phyloP scores from a whole-genome alignment of 2,329 filamentous ascomycete species.

The Claviceps spartinae region DNA sequence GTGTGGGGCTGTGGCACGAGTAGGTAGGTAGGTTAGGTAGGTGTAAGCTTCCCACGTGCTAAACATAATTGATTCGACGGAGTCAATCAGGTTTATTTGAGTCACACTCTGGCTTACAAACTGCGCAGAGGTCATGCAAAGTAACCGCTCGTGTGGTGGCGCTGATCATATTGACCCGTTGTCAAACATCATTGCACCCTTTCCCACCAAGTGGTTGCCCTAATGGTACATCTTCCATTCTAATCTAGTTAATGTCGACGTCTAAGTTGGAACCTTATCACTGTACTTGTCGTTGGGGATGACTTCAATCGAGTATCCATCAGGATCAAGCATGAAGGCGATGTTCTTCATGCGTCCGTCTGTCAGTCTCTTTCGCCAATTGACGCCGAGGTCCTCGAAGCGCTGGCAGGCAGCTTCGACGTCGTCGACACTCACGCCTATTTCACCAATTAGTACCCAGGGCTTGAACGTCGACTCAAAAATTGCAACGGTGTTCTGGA shows the following conservation, averaged over 20 bases:
- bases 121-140: neutral
- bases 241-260: neutral
- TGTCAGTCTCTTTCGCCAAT: constrained; percentile 91
- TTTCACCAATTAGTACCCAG: constrained; percentile 9
- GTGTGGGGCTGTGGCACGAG: too few species aligned
- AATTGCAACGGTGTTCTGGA: neutral
- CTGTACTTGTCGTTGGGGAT: constrained; percentile 55
- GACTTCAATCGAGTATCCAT: constrained; percentile 70
- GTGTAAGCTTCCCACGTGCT: too few species aligned
- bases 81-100: neutral
- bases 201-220: neutral
- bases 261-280: constrained; percentile 3
- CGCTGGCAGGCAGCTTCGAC: constrained; percentile 76
- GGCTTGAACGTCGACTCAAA: too few species aligned
- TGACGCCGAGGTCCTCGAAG: constrained; percentile 68
- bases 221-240: neutral
- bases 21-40: too few species aligned
- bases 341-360: constrained; percentile 90
- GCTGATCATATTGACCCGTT: neutral
- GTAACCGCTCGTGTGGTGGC: neutral
- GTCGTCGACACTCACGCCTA: constrained; percentile 71
- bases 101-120: neutral
- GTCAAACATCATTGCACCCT: neutral
- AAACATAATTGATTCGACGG: neutral
- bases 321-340: constrained; percentile 80